Conservation (phyloP, 805 yeast species). For the Yamadazyma laniorum region DNA sequence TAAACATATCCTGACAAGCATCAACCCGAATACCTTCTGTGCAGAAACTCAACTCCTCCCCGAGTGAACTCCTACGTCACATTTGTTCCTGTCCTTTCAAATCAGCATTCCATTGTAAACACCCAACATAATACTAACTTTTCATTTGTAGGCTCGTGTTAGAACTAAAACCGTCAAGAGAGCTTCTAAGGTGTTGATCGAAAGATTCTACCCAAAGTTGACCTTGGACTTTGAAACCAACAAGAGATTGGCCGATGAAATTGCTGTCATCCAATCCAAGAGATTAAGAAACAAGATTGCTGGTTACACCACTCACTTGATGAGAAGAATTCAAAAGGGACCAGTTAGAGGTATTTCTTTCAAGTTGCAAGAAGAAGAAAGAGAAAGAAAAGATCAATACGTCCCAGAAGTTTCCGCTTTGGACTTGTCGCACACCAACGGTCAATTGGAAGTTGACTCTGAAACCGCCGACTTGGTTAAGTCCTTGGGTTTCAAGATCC, state of each 20-base stretch:
- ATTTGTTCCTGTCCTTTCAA: too few relatives aligned
- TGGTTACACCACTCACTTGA: conserved; percentile 99
- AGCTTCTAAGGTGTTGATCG: conserved; percentile 99
- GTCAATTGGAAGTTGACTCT: conserved; percentile 94
- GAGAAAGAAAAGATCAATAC: conserved; percentile 99
- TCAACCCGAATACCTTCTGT: too few relatives aligned
- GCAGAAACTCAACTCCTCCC: too few relatives aligned
- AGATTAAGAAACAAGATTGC: conserved; percentile 99
- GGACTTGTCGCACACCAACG: conserved; percentile 94
- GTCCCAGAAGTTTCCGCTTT: conserved; percentile 99
- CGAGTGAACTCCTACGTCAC: too few relatives aligned
- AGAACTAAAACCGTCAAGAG: conserved; percentile 99
- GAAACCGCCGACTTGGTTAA: conserved; percentile 95
- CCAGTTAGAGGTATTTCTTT: conserved; percentile 99
- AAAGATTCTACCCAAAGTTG: conserved; percentile 99
- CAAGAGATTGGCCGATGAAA: conserved; percentile 98
- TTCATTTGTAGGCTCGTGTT: conserved; percentile 96
- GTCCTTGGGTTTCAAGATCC: conserved; percentile 85
- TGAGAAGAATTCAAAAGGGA: conserved; percentile 99
- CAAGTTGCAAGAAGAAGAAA: conserved; percentile 99
- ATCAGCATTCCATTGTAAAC: too few relatives aligned
- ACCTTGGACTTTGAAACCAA: conserved; percentile 99
- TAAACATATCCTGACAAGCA: too few relatives aligned
- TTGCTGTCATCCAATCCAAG: conserved; percentile 98
- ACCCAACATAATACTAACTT: conserved; percentile 23